phyloP scores from a whole-genome alignment of 2,329 filamentous ascomycete genomes.

The Cryphonectria radicalis region DNA sequence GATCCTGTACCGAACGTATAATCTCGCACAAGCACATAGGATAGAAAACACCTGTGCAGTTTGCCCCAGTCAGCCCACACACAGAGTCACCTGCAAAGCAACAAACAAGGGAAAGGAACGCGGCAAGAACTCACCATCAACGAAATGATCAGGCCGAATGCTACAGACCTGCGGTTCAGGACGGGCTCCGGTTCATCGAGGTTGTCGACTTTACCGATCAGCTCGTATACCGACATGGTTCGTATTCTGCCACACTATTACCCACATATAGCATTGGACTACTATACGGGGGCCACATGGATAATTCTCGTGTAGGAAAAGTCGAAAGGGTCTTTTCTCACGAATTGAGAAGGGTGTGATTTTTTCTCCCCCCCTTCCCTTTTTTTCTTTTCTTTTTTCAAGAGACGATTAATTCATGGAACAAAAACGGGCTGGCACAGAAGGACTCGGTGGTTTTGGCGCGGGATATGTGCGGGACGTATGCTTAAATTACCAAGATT shows the following conservation, averaged over 20 bases:
- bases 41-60: not conserved
- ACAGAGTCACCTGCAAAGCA: no score
- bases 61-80: not conserved
- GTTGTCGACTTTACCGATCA: conserved; percentile 32
- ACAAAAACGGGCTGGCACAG: not conserved
- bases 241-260: not conserved
- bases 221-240: conserved; percentile 15
- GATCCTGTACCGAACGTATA: conserved; percentile 21
- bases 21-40: conserved; percentile 9
- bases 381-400: not conserved
- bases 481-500: not conserved
- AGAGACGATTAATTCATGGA: not conserved
- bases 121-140: not conserved
- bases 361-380: not conserved
- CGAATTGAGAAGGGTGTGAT: not conserved
- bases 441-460: not conserved
- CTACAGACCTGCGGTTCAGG: not conserved
- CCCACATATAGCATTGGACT: not conserved
- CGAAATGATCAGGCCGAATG: not conserved
- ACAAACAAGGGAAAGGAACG: no score
- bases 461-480: not conserved
- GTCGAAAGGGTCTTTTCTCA: not conserved
- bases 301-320: not conserved
- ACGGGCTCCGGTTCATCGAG: conserved; percentile 22
- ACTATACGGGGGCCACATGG: not conserved